Conservation (phyloP, 2,329 filamentous ascomycete species). For the Colletotrichum aenigma region DNA sequence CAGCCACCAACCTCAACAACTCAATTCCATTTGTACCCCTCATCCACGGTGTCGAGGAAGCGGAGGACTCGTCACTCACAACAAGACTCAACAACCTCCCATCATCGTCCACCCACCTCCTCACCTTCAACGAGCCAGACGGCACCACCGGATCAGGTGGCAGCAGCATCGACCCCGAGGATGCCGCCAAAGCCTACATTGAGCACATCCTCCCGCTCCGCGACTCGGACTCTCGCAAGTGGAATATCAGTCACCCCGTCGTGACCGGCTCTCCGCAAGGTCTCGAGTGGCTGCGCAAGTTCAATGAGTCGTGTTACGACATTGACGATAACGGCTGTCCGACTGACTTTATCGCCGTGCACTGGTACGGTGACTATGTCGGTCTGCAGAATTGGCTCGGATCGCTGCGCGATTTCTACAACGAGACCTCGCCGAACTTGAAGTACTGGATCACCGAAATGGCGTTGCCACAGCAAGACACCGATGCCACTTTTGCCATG, state of each 20-base stretch:
- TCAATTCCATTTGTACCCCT: constrained; percentile 40
- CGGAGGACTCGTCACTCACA: constrained; percentile 28
- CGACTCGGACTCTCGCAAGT: constrained; percentile 25
- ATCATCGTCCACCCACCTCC: constrained; percentile 38
- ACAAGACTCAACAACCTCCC: constrained; percentile 31
- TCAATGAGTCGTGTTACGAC: constrained; percentile 44
- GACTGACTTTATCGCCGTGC: constrained; percentile 43
- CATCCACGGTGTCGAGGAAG: constrained; percentile 39
- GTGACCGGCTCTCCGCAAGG: constrained; percentile 43
- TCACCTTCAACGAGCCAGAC: constrained; percentile 48
- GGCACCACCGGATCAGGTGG: constrained; percentile 42
- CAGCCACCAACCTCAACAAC: constrained; percentile 26
- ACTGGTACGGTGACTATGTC: constrained; percentile 43
- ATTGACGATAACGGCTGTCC: constrained; percentile 42
- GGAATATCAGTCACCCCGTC: constrained; percentile 44
- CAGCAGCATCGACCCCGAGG: constrained; percentile 39
- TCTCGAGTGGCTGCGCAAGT: constrained; percentile 41
- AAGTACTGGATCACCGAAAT: constrained; percentile 45
- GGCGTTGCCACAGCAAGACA: constrained; percentile 36
- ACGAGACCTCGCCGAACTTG: constrained; percentile 23
- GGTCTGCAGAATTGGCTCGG: constrained; percentile 40
- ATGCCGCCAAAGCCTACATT: constrained; percentile 42
- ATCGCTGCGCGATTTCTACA: constrained; percentile 39
- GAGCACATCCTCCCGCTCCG: constrained; percentile 37
- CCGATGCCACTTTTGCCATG: constrained; percentile 39